Base-by-base conservation (phyloP, 345 rosid genomes). In the Eucalyptus albens region DNA sequence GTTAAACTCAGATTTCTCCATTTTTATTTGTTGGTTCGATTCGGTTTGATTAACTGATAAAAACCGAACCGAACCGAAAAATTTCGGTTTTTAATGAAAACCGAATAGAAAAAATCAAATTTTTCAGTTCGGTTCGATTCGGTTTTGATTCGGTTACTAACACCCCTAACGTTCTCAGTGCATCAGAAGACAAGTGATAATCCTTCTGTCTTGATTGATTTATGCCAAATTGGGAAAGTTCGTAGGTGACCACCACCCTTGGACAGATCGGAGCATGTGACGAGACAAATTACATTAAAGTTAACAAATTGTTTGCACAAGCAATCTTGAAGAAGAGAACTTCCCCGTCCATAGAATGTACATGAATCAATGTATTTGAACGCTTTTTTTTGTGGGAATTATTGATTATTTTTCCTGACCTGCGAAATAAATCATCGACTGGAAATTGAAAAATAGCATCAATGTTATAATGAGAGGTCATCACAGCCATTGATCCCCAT, bases 401-500 rank as follows among this genome's bases (percentile, higher is more conserved):
- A 21, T 22, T 77, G 8, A 40, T 21, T 40, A 22, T 21, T 77
- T 77, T 40, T 40, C 47, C 15, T 12, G 47, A 40, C 83, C 9
- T 13, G 15, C 47, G 15, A 77, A 40, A 77, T 77, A 77, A 77
- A 40, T 77, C 13, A 11, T 77, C 2, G 2, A 13, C 22, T 21
- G 47, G 29, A 40, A 40, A 40, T 77, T 77, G 83, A 37, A 40
- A 40, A 77, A 3, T 21, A 40, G 29, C 83, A 40, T 40, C 47
- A 4, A 77, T 77, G 47, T 77, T 77, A 7, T 21, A 40, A 26
- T 1, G 1, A 77, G 47, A 77, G 83, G 29, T 77, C 2, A 21
- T 77, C 15, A 77, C 15, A 97, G 62, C 98, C 99, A 97, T 62
- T 94, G 96, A 89, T 97, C 96, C 19, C 95, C 98, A 86, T 97